phyloP scores from a whole-genome alignment of 1,284 basidiomycete species.

The Apiotrichum siamense region DNA sequence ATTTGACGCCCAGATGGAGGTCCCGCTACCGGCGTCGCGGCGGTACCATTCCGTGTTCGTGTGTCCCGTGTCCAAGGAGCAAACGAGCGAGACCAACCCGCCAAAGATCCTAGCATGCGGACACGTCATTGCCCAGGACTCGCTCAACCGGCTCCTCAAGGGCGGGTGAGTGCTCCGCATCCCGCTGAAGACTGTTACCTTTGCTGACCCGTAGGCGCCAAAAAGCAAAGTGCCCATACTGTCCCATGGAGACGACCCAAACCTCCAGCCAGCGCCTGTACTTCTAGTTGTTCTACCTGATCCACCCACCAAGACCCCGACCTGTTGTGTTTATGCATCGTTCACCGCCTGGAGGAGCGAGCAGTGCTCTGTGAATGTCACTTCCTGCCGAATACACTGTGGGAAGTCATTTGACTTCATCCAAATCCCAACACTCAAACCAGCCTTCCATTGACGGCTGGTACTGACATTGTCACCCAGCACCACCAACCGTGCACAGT shows the following conservation, averaged over 20 bases:
- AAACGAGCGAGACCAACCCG: conserved; percentile 85
- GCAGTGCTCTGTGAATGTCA: too few relatives aligned
- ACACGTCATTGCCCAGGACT: conserved; percentile 87
- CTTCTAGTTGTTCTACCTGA: conserved; percentile 25
- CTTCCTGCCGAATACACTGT: too few relatives aligned
- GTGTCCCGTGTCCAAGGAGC: conserved; percentile 96
- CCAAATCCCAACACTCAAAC: too few relatives aligned
- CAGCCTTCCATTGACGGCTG: too few relatives aligned
- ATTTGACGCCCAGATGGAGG: conserved; percentile 67
- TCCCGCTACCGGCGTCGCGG: conserved; percentile 75
- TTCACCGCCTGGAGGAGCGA: too few relatives aligned
- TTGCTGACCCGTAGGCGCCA: conserved; percentile 26
- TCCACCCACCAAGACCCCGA: too few relatives aligned
- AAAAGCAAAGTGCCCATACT: conserved; percentile 47
- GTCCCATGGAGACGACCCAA: conserved; percentile 42
- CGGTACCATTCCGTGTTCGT: conserved; percentile 95
- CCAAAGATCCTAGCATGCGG: conserved; percentile 97
- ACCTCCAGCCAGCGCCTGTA: conserved; percentile 40
- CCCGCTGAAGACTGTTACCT: not conserved
- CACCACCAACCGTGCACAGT: too few relatives aligned
- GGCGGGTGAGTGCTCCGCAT: conserved; percentile 70
- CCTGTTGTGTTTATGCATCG: conserved; percentile 6
- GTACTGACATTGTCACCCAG: too few relatives aligned
- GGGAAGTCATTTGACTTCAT: too few relatives aligned
- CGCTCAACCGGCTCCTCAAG: conserved; percentile 77